These are phyloP conservation scores for Colletotrichum tabaci DNA, from an alignment of 2,329 filamentous ascomycete genomes.

Conservation along the genomic window DNA sequence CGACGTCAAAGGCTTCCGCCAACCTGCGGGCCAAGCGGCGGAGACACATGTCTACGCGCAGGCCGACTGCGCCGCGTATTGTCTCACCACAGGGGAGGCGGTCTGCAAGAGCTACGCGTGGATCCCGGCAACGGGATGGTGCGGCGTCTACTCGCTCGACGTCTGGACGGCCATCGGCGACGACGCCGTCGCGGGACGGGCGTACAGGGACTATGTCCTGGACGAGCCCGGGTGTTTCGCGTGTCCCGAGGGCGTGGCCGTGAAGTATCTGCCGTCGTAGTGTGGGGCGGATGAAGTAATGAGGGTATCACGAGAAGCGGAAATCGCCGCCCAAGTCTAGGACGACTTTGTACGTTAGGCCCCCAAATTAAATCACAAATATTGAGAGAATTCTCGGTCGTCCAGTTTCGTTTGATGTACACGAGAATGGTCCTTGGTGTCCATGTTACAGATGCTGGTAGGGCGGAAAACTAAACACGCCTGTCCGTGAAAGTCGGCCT, in stretches of 20 bases:
- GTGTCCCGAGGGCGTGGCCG: conserved; percentile 1
- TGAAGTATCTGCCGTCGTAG: background rate
- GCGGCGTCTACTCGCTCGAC: conserved; percentile 12
- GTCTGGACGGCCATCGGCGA: conserved; percentile 29
- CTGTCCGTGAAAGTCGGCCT: no score
- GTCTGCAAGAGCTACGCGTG: conserved; percentile 23
- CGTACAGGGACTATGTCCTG: conserved; percentile 23
- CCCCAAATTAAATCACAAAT: no score
- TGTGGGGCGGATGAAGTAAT: background rate
- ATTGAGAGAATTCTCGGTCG: no score
- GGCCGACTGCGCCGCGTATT: conserved; percentile 20
- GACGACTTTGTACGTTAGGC: no score
- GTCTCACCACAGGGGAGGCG: background rate
- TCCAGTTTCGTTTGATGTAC: no score
- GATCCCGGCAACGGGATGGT: conserved; percentile 17
- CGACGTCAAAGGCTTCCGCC: conserved; percentile 23
- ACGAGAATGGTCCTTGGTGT: no score
- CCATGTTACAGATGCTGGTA: no score
- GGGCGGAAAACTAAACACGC: no score
- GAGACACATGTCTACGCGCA: conserved; percentile 3
- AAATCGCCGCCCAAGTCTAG: no score
- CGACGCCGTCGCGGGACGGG: conserved; percentile 20
- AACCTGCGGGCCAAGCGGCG: background rate
- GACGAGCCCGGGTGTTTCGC: conserved; percentile 23
- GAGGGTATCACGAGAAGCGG: background rate